Conservation (phyloP, 2,329 filamentous ascomycete species). For the Fusarium falciforme region DNA sequence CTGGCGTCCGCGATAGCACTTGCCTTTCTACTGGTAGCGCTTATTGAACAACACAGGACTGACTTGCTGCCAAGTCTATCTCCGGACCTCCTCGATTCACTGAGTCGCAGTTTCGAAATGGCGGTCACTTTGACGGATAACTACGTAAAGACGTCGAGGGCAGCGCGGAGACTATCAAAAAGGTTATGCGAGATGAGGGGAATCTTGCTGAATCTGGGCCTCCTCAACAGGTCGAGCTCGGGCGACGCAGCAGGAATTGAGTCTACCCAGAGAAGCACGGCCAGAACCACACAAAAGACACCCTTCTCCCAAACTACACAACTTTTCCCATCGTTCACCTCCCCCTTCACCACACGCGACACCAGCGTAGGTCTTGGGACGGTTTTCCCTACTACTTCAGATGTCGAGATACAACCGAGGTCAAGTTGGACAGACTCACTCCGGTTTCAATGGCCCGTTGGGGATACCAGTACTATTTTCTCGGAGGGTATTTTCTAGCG, state of each 20-base stretch:
- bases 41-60: conserved; percentile 25
- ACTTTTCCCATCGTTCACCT: background rate
- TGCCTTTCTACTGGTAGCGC: conserved; percentile 22
- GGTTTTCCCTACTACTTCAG: background rate
- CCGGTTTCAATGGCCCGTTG: conserved; percentile 24
- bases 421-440: conserved; percentile 27
- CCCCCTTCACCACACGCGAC: background rate
- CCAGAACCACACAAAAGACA: background rate
- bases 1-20: conserved; percentile 18
- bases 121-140: conserved; percentile 18
- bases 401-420: conserved; percentile 26
- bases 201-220: conserved; percentile 12
- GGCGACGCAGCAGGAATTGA: background rate
- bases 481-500: conserved; percentile 25
- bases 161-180: conserved; percentile 18
- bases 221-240: conserved; percentile 5
- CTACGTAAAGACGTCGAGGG: conserved; percentile 11
- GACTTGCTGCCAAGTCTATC: conserved; percentile 17
- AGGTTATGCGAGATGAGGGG: conserved; percentile 17
- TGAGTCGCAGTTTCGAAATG: conserved; percentile 29
- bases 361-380: background rate
- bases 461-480: conserved; percentile 30
- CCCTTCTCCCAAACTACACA: background rate
- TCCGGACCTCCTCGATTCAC: conserved; percentile 14
- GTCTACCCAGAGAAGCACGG: background rate